Conservation (phyloP, 2,329 filamentous ascomycete genomes). For the Claviceps capensis region DNA sequence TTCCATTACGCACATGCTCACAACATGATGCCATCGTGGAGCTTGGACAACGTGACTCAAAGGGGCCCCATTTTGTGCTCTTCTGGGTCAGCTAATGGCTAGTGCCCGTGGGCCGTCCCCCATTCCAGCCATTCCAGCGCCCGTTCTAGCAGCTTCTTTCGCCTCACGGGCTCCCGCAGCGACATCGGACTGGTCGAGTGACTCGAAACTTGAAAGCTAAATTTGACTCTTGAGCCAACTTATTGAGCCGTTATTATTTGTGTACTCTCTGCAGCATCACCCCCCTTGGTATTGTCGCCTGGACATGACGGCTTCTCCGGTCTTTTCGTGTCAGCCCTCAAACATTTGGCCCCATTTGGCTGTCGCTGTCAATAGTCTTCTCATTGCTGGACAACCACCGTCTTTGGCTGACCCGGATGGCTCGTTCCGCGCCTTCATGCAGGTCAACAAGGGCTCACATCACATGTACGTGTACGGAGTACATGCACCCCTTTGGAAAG, state of each 20-base stretch:
- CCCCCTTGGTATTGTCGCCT: background rate
- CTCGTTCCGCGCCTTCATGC: too few relatives aligned
- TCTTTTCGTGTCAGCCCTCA: too few relatives aligned
- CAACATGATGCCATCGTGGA: slow-evolving; percentile 6
- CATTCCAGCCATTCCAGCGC: background rate
- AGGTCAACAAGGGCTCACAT: too few relatives aligned
- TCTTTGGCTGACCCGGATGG: too few relatives aligned
- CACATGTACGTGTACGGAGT: too few relatives aligned
- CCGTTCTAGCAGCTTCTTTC: background rate
- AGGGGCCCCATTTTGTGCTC: background rate
- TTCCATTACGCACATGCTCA: background rate
- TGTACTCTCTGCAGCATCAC: background rate
- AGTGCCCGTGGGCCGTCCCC: background rate
- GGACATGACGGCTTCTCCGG: background rate
- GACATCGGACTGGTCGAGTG: background rate
- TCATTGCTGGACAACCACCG: too few relatives aligned
- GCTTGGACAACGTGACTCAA: slow-evolving; percentile 5
- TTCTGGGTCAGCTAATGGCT: background rate
- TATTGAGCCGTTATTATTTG: background rate
- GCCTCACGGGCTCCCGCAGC: background rate
- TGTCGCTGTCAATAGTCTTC: too few relatives aligned
- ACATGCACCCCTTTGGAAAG: too few relatives aligned
- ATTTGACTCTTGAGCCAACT: background rate
- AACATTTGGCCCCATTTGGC: too few relatives aligned
- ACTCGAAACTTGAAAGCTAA: background rate